Evolutionary conservation across 2,329 filamentous ascomycete genomes (phyloP).

Genomic region (Paraphaeosphaeria sporulosa): DNA sequence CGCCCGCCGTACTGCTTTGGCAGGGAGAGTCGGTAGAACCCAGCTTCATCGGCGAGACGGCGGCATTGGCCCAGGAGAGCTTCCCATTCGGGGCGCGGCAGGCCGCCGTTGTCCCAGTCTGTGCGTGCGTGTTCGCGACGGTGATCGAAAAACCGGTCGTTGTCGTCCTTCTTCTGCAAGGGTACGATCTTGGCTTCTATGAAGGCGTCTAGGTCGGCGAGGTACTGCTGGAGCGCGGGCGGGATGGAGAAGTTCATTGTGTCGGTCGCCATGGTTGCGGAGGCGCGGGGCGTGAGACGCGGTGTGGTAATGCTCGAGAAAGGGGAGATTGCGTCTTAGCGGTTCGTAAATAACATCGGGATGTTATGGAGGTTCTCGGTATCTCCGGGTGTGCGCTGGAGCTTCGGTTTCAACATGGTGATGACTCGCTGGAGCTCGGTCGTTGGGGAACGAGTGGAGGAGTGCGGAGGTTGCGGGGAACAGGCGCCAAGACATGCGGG

Average conservation of each 20-base stretch:
- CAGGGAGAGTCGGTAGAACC: constrained; percentile 67
- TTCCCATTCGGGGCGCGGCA: constrained; percentile 68
- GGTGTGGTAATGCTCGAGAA: neutral
- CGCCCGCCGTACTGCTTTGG: constrained; percentile 64
- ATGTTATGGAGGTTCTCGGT: neutral
- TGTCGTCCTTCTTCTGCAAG: constrained; percentile 64
- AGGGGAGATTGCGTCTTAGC: neutral
- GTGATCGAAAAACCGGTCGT: constrained; percentile 71
- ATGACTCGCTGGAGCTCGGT: constrained; percentile 39
- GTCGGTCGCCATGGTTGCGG: constrained; percentile 16
- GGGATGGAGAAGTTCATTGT: constrained; percentile 66
- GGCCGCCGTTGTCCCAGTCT: constrained; percentile 65
- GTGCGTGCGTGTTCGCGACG: constrained; percentile 68
- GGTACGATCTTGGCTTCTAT: constrained; percentile 63
- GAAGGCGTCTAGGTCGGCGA: constrained; percentile 63
- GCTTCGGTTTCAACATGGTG: constrained; percentile 33
- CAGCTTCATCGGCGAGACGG: constrained; percentile 63
- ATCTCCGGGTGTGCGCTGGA: constrained; percentile 16
- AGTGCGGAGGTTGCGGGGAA: constrained; percentile 9
- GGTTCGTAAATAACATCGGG: constrained; percentile 2
- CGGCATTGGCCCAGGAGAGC: constrained; percentile 59
- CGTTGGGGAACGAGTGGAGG: constrained; percentile 16
- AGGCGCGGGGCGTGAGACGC: neutral
- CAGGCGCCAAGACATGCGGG: neutral
- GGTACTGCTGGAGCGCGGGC: constrained; percentile 56